Evolutionary conservation across 176 grass and related monocot genomes (phyloP).

Genomic region (Zea mays): DNA sequence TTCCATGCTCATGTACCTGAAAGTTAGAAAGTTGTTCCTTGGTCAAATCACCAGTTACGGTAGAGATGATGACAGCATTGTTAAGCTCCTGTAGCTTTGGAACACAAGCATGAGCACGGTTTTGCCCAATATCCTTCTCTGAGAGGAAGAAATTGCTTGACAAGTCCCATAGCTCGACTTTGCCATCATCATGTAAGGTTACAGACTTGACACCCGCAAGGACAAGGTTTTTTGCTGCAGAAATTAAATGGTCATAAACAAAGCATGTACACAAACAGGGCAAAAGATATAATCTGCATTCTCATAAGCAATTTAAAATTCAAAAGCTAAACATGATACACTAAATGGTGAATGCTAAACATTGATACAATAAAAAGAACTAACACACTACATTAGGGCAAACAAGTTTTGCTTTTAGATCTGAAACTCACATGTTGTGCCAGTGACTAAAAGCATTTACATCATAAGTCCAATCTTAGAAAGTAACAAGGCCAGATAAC

Average conservation of each 20-base stretch:
- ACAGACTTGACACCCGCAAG: conserved; percentile 87
- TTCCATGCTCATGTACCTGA: conserved; percentile 52
- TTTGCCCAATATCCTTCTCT: conserved; percentile 71
- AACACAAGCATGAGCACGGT: conserved; percentile 57
- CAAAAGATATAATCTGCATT: background rate
- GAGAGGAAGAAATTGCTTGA: conserved; percentile 86
- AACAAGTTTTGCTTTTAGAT: background rate
- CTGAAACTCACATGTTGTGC: background rate
- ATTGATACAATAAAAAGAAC: background rate
- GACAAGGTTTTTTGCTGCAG: conserved; percentile 86
- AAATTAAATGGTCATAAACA: conserved; percentile 2
- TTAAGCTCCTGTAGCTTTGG: conserved; percentile 83
- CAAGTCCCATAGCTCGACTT: conserved; percentile 80
- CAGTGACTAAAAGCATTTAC: background rate
- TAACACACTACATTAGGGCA: background rate
- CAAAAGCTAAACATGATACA: background rate
- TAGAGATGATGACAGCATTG: conserved; percentile 72
- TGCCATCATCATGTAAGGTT: conserved; percentile 68
- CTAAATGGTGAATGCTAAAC: background rate
- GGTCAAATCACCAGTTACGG: conserved; percentile 53
- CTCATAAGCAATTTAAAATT: background rate
- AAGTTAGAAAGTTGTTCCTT: conserved; percentile 75
- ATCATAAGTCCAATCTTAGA: background rate
- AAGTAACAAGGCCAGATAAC: background rate
- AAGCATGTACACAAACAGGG: background rate